Evolutionary conservation across 2,329 filamentous ascomycete species (phyloP), one percentile per base, ranked within the genome.

Genomic region (Clarireedia paspali): DNA sequence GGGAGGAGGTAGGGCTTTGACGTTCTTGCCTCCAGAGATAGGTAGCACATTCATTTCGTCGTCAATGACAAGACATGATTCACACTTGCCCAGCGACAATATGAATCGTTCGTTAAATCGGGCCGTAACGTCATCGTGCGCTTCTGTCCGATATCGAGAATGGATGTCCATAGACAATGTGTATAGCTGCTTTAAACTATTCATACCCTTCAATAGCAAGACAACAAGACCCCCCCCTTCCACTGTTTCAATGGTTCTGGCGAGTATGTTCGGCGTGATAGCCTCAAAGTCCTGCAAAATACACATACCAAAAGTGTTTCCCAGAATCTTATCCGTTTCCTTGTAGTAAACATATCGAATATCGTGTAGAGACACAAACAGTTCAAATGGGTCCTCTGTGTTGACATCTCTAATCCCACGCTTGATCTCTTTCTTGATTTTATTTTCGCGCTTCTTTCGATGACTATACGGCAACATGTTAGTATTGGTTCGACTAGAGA

Each of bases 311-410:
- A 94, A 99, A 45, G 94, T 99, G 72, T 97, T 95, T 70, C 94
- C 94, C 56, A 97, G 74, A 68, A 99, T 96, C 78, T 96, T 97
- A 68, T 99, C 94, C 27, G 94, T 97, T 76, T 99, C 94, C 75
- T 99, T 99, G 78, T 99, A 99, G 79, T 96, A 99, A 57, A 94
- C 90, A 81, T 99, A 99, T 72, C 94, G 88, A 70, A 99, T 96
- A 72, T 96, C 91, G 75, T 97, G 89, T 56, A 96, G 84, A 57
- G 91, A 94, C 66, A 97, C 87, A 74, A 97, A 99, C 54, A 97
- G 82, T 74, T 99, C 94, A 76, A 99, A 99, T 0, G 94, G 88
- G 70, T 99, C 94, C 70, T 95, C 90, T 54, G 84, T 82, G 72
- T 99, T 96, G 60, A 88, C 83, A 72, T 99, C 94, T 68, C 95